Evolutionary conservation across 805 yeast genomes (phyloP).

Genomic region (Saccharomycopsis vini): DNA sequence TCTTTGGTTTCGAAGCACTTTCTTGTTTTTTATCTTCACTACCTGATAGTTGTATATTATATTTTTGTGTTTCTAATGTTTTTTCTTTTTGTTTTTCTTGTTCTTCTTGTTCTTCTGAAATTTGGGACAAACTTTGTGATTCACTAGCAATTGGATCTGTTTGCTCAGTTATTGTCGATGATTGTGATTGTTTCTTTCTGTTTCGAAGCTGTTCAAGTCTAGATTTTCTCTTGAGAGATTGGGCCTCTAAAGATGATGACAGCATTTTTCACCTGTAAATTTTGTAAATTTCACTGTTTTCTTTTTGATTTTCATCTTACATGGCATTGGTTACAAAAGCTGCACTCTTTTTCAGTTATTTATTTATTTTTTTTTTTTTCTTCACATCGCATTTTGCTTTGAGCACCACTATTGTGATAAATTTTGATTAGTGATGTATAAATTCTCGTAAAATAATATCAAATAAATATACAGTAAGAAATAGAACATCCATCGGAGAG

Average conservation of each 20-base stretch:
- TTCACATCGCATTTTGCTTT: no score
- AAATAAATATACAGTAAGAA: no score
- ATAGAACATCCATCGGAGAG: no score
- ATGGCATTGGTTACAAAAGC: background rate
- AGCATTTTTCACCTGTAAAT: no score
- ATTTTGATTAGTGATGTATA: no score
- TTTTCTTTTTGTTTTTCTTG: no score
- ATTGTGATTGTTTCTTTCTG: background rate
- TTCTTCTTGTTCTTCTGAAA: background rate
- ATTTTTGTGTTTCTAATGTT: background rate
- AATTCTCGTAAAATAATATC: no score
- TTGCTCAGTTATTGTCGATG: background rate
- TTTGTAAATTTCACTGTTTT: background rate
- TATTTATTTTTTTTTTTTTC: background rate
- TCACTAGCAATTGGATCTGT: background rate
- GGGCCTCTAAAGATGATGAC: constrained; percentile 1
- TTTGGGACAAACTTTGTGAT: background rate
- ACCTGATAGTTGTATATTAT: background rate
- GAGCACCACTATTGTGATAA: no score
- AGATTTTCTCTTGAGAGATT: constrained; percentile 2
- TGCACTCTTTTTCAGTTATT: background rate
- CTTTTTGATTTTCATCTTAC: background rate
- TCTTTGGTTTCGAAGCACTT: no score
- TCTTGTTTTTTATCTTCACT: background rate
- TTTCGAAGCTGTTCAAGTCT: constrained; percentile 7